Evolutionary conservation across 345 rosid genomes (phyloP).

Genomic region (Pistacia atlantica): DNA sequence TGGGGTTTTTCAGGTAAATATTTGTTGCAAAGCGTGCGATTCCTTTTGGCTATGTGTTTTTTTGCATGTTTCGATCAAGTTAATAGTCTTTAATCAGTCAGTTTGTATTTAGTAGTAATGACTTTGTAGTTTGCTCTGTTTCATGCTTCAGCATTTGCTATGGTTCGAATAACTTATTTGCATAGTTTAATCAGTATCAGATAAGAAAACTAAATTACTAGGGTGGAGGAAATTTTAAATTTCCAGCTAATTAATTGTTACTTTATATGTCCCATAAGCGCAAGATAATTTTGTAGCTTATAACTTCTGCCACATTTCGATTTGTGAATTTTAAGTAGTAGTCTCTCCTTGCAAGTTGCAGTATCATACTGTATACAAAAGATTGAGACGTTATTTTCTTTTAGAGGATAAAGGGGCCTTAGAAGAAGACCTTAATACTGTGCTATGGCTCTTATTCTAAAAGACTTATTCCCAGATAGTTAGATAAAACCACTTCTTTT

Average conservation of each 20-base stretch:
- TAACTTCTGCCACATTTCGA: neutral
- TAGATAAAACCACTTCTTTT: neutral
- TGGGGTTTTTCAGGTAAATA: slow-evolving; percentile 86
- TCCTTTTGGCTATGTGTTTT: neutral
- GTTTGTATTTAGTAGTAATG: neutral
- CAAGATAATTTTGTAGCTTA: neutral
- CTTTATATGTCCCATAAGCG: neutral
- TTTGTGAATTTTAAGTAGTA: neutral
- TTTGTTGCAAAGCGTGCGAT: neutral
- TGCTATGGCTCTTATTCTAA: neutral
- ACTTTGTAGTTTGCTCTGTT: neutral
- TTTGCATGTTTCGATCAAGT: neutral
- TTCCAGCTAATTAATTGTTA: neutral
- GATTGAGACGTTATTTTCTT: neutral
- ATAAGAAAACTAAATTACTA: neutral
- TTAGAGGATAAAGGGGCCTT: neutral
- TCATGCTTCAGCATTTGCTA: neutral
- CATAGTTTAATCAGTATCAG: neutral
- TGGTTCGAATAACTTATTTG: neutral
- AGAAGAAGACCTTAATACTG: neutral
- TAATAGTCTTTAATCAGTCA: neutral
- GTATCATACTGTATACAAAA: neutral
- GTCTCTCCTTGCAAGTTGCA: neutral
- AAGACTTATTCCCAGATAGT: neutral
- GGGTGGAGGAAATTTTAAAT: neutral